Base-by-base conservation (phyloP, 2,329 filamentous ascomycete genomes). In the Diaporthe sp. region DNA sequence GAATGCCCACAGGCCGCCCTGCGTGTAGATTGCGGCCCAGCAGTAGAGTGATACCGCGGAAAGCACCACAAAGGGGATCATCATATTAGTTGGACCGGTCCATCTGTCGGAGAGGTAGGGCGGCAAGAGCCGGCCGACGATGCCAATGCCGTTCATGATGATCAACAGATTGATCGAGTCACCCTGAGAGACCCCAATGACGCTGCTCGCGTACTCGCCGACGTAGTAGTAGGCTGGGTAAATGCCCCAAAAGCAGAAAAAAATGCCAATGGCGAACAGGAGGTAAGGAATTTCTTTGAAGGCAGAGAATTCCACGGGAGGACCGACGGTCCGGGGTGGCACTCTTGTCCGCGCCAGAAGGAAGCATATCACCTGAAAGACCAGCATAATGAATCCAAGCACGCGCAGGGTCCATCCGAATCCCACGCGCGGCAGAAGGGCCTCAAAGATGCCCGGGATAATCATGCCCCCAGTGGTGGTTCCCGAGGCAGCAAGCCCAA, bases 141-240 rank as follows among this genome's bases (percentile, higher is more conserved):
- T 72, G 1, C 92, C 90, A 12, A 91, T 85, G 28, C 89, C 91
- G 81, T 94, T 94, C 80, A 93, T 84, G 6, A 93, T 84, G 38
- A 94, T 85, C n/a, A 94, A 83, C 6, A 94, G 81, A 77, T 92
- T 88, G 58, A 93, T 86, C 4, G 90, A 87, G 40, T 85, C 84
- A 4, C 82, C 82, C 78, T 88, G 89, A 3, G 81, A 80, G 4
- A 91, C 74, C 0, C 80, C 78, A 30, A 88, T 80, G 12, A 84
- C 55, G 40, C 54, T 57, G 28, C 38, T 70, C 3, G 66, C 72
- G 47, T 74, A 74, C 45, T 35, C 85, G 83, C 60, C 84, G 35
- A 92, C 80, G 81, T 92, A 93, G 82, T 89, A 91, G 78, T 90
- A 91, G 7, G 86, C 86, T 72, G 91, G 87, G 77, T 91, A 92